Conservation (phyloP, 345 rosid genomes). For the Citrus trifoliata region DNA sequence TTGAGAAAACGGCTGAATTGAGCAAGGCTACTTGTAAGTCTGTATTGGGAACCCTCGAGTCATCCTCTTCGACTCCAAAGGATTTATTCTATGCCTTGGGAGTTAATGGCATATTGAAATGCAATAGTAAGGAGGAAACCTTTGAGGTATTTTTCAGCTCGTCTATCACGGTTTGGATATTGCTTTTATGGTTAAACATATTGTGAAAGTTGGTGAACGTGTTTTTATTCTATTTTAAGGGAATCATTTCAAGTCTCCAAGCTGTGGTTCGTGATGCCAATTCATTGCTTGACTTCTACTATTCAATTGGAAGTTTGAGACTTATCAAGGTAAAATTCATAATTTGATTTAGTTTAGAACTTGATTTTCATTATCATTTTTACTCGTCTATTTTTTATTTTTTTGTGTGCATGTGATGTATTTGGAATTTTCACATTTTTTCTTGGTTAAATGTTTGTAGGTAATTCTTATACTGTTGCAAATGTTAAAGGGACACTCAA, state of each 20-base stretch:
- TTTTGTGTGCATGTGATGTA: neutral
- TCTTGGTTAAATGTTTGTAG: neutral
- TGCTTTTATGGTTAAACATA: neutral
- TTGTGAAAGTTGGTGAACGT: neutral
- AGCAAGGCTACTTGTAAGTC: constrained; percentile 44
- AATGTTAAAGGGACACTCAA: neutral
- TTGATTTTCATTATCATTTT: neutral
- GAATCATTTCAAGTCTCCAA: constrained; percentile 57
- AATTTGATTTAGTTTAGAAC: neutral
- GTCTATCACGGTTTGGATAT: neutral
- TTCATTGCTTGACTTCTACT: constrained; percentile 70
- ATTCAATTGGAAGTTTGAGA: constrained; percentile 66
- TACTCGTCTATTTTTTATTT: neutral
- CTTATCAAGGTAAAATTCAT: constrained; percentile 66
- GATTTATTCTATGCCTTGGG: constrained; percentile 70
- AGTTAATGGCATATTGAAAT: constrained; percentile 61
- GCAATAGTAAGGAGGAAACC: constrained; percentile 39
- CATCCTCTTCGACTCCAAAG: constrained; percentile 55
- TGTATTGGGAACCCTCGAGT: constrained; percentile 46
- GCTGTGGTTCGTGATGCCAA: constrained; percentile 55
- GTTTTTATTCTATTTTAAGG: constrained; percentile 36
- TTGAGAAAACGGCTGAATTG: constrained; percentile 50
- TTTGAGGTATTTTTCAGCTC: constrained; percentile 48
- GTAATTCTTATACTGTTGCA: neutral
- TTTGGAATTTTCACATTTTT: neutral